Evolutionary conservation across 164 flowering plant genomes (phyloP).

Genomic region (Cinnamomum chago): DNA sequence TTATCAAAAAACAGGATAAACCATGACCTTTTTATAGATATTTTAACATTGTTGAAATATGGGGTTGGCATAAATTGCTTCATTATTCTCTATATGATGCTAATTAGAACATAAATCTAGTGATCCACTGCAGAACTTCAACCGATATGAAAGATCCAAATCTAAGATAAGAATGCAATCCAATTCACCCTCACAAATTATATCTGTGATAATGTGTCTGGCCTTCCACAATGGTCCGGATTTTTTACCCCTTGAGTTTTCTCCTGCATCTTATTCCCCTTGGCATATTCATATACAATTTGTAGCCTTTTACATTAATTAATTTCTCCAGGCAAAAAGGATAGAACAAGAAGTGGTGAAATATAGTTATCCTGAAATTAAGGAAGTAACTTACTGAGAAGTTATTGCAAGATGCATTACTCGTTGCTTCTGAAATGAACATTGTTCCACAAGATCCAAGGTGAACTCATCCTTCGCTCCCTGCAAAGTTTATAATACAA

Average conservation of each 20-base stretch:
- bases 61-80: neutral
- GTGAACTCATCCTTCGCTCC: constrained; percentile 92
- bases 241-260: no score
- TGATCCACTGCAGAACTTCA: neutral
- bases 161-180: neutral
- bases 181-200: neutral
- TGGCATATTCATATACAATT: neutral
- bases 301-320: neutral
- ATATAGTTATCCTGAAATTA: neutral
- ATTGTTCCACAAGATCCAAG: constrained; percentile 95
- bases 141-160: neutral
- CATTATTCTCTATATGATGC: neutral
- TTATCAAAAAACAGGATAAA: no score
- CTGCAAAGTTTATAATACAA: constrained; percentile 28
- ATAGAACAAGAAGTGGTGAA: neutral
- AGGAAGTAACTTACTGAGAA: constrained; percentile 52
- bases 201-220: neutral
- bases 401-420: constrained; percentile 92
- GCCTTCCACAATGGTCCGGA: neutral
- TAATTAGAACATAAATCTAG: neutral
- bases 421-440: constrained; percentile 86
- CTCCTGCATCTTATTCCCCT: neutral
- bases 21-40: neutral
- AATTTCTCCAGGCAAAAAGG: neutral
- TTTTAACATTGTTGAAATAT: neutral